Conservation (phyloP, 805 yeast genomes). For the Priceomyces carsonii region DNA sequence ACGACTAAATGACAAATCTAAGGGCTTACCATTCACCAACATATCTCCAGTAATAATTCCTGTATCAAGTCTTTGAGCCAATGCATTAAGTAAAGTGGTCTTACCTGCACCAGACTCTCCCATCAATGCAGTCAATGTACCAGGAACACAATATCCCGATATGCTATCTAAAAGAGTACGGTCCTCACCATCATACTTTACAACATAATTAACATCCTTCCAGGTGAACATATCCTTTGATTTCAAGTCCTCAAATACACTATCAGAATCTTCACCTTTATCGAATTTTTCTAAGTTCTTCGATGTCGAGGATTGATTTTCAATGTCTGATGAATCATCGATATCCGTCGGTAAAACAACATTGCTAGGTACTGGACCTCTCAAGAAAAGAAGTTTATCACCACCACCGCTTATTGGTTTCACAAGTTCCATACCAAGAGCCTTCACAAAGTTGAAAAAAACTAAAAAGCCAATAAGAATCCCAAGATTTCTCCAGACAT, state of each 20-base stretch:
- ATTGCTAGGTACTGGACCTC: slow-evolving; percentile 22
- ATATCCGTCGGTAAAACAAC: slow-evolving; percentile 15
- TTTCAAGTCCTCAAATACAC: slow-evolving; percentile 24
- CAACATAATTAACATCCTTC: slow-evolving; percentile 60
- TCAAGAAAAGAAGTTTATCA: slow-evolving; percentile 29
- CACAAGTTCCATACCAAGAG: slow-evolving; percentile 24
- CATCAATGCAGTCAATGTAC: slow-evolving; percentile 59
- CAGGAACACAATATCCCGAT: slow-evolving; percentile 44
- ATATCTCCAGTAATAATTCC: slow-evolving; percentile 61
- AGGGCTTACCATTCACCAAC: slow-evolving; percentile 54
- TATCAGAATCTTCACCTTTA: slow-evolving; percentile 3
- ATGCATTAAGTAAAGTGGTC: slow-evolving; percentile 54
- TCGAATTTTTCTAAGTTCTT: slow-evolving; percentile 8
- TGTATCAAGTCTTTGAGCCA: slow-evolving; percentile 53
- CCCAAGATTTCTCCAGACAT: slow-evolving; percentile 51
- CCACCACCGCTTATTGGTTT: slow-evolving; percentile 35
- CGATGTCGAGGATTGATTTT: slow-evolving; percentile 6
- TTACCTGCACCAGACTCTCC: slow-evolving; percentile 70
- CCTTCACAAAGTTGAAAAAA: slow-evolving; percentile 20
- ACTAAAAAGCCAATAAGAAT: slow-evolving; percentile 34
- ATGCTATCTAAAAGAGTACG: slow-evolving; percentile 38
- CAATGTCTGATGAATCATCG: slow-evolving; percentile 9
- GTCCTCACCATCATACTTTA: slow-evolving; percentile 46
- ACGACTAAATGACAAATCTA: slow-evolving; percentile 52
- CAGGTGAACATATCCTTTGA: slow-evolving; percentile 57